Percentiles rank a stretch among this genome's conserved stretches.
Conservation (phyloP, 805 yeast genomes). For the Blastobotrys chiropterorum region DNA sequence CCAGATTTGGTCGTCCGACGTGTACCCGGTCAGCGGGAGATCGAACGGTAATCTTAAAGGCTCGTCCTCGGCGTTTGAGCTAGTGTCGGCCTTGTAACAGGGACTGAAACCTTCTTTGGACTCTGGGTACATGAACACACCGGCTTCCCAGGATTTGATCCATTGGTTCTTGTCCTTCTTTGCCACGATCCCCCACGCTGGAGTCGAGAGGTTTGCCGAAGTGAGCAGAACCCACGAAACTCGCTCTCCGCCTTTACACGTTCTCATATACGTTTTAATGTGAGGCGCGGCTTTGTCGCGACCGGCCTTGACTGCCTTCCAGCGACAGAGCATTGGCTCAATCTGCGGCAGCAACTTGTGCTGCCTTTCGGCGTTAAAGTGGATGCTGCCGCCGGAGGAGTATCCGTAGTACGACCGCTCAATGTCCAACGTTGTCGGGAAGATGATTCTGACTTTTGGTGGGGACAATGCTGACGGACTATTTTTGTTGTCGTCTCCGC, state of each 20-base stretch:
- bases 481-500: conserved; percentile 6
- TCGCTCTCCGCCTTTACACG: conserved; percentile 18
- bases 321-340: conserved; percentile 38
- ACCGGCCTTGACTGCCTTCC: conserved; percentile 34
- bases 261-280: conserved; percentile 53
- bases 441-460: conserved; percentile 34
- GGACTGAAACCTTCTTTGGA: conserved; percentile 36
- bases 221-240: conserved; percentile 64
- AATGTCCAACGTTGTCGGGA: conserved; percentile 40
- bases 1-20: conserved; percentile 14
- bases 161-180: conserved; percentile 21
- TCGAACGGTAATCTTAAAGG: conserved; percentile 15
- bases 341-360: conserved; percentile 39
- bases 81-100: conserved; percentile 35
- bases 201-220: conserved; percentile 66
- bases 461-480: too few species aligned
- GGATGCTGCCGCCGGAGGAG: conserved; percentile 45
- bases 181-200: conserved; percentile 68
- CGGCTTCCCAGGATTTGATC: conserved; percentile 47
- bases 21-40: conserved; percentile 14
- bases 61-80: background rate
- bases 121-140: conserved; percentile 41
- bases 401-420: conserved; percentile 39
- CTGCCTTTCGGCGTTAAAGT: conserved; percentile 34
- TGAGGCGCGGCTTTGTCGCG: conserved; percentile 48